Evolutionary conservation across 352 stramenopile species (phyloP), one percentile per base, ranked within the genome.

Genomic region (Phytopythium mirpurense): DNA sequence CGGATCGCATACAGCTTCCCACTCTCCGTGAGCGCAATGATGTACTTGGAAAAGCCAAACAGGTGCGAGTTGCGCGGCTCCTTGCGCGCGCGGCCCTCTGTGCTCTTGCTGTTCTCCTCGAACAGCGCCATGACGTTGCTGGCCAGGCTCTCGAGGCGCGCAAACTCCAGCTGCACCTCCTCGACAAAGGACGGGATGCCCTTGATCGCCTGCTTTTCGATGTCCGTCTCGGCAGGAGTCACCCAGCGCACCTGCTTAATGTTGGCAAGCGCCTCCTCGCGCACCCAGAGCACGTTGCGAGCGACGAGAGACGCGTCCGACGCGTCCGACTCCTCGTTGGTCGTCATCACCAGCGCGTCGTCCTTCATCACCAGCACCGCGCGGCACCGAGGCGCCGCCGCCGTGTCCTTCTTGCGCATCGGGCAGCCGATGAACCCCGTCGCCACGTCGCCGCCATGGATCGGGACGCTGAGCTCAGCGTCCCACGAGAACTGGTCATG

Each of bases 1-100:
- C 78, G 78, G 29, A 93, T 80, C 19, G 78, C 81, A 63, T 87
- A 92, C 29, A 93, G 62, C 59, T 90, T 90, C 37, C 83, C 83
- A 19, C 78, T 92, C 19, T 86, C 68, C 14, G 81, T 93, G 18
- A 88, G 59, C 23, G 75, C 62, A 40, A 93, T 62, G 27, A 90
- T 82, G 50, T 84, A 85, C 77, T 93, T 93, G 29, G 83, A 89
- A 52, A 92, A 91, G 5, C 81, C 81, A 43, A 93, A 91, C 35
- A 90, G 73, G 42, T 90, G 83, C 9, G 83, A 72, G 47, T 90
- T 90, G 3, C 51, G 62, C 12, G 75, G 75, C 44, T 86, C 74
- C 55, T 78, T 74, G 37, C 75, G 78, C 12, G 72, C 67, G 51
- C 64, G 67, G 23, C 62, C 69, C 48, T 63, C 59, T 26, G 65